phyloP scores from a whole-genome alignment of 2,329 filamentous ascomycete species.

The Phyllosticta citribraziliensis region DNA sequence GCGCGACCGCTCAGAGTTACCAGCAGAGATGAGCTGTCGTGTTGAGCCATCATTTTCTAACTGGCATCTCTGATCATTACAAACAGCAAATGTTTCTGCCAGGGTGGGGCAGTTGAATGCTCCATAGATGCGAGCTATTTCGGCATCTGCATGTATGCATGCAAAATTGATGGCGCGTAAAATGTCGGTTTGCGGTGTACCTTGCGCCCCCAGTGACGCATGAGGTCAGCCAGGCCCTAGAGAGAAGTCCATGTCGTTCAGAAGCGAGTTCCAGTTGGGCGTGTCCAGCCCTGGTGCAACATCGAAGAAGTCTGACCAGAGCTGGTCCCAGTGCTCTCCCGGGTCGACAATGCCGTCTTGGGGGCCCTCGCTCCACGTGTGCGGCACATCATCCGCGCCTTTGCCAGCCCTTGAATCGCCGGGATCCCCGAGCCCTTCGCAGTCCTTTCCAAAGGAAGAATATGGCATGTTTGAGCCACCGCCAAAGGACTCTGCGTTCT shows the following conservation, averaged over 20 bases:
- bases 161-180: not conserved
- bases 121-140: not conserved
- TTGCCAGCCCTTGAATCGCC: not conserved
- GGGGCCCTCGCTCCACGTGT: not conserved
- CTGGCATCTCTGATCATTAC: too few species aligned
- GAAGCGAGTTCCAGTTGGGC: not conserved
- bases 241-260: not conserved
- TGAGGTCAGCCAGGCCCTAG: not conserved
- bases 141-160: not conserved
- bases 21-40: not conserved
- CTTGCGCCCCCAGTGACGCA: not conserved
- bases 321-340: not conserved
- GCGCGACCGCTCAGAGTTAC: not conserved
- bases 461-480: not conserved
- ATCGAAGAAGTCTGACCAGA: not conserved
- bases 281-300: not conserved
- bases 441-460: not conserved
- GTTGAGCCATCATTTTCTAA: too few species aligned
- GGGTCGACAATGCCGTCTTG: not conserved
- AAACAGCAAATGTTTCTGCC: too few species aligned
- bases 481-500: not conserved
- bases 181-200: not conserved
- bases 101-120: not conserved
- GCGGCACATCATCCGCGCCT: not conserved
- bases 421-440: not conserved